Percentiles rank a stretch among this genome's conserved stretches.
These are phyloP conservation scores for Erythrophleum fordii DNA, from an alignment of 306 rosid genomes.

Conservation along the genomic window DNA sequence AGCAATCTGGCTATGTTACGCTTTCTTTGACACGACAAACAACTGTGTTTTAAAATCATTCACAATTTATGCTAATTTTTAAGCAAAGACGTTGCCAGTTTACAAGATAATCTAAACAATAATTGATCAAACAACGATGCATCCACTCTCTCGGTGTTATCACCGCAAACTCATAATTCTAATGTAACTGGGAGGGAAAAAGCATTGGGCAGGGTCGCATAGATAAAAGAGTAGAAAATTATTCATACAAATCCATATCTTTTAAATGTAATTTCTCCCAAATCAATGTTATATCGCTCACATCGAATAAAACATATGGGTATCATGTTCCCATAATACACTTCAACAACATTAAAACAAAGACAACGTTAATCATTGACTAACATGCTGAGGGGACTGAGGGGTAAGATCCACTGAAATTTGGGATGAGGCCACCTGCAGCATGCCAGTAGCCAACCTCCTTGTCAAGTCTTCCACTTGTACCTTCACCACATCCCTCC, in stretches of 20 bases:
- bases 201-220: too few species aligned
- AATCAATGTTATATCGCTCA: not conserved
- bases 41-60: too few species aligned
- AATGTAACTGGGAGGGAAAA: too few species aligned
- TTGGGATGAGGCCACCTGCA: slow-evolving; percentile 71
- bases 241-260: slow-evolving; percentile 4
- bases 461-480: slow-evolving; percentile 82
- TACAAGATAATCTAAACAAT: too few species aligned
- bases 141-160: too few species aligned
- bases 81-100: too few species aligned
- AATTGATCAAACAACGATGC: too few species aligned
- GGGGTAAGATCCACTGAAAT: slow-evolving; percentile 27
- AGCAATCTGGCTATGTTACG: too few species aligned
- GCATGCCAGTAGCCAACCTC: slow-evolving; percentile 57
- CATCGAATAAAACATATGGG: not conserved
- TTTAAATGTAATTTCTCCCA: not conserved
- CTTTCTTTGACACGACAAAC: too few species aligned
- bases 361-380: slow-evolving; percentile 35
- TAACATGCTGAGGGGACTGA: slow-evolving; percentile 45
- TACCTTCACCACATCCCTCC: slow-evolving; percentile 75
- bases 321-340: not conserved
- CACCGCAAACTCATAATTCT: too few species aligned
- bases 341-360: not conserved
- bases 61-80: too few species aligned
- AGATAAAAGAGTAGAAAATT: not conserved